Conservation (phyloP, 2,329 filamentous ascomycete species). For the Aspergillus ruber region DNA sequence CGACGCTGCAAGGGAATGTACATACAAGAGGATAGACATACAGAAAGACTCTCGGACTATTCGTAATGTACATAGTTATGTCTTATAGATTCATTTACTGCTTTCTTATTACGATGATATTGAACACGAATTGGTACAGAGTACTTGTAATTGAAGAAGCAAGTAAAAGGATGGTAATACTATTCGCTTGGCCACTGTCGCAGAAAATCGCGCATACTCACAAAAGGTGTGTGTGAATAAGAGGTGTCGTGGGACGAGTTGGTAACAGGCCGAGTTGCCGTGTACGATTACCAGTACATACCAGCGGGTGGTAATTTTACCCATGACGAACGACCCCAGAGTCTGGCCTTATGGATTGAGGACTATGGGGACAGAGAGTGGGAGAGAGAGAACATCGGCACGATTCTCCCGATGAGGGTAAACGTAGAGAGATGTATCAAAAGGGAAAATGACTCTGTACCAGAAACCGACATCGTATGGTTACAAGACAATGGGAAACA, state of each 20-base stretch:
- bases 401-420: too few relatives aligned
- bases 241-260: neutral
- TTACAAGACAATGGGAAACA: neutral
- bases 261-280: neutral
- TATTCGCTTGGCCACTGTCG: too few relatives aligned
- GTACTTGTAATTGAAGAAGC: neutral
- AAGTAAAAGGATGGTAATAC: neutral
- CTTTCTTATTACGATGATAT: too few relatives aligned
- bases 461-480: neutral
- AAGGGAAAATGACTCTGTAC: neutral
- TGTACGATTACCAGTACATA: neutral
- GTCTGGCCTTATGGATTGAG: neutral
- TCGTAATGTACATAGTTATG: too few relatives aligned
- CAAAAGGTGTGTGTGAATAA: neutral
- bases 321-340: neutral
- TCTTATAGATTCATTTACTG: too few relatives aligned
- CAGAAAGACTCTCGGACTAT: too few relatives aligned
- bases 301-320: constrained; percentile 1
- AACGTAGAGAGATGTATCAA: neutral
- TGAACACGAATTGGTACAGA: too few relatives aligned
- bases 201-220: too few relatives aligned
- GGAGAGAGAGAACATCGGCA: too few relatives aligned
- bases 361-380: too few relatives aligned
- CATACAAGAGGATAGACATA: too few relatives aligned
- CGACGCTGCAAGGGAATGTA: too few relatives aligned